phyloP scores from a whole-genome alignment of 441 rosid species.

The Sinapis alba region DNA sequence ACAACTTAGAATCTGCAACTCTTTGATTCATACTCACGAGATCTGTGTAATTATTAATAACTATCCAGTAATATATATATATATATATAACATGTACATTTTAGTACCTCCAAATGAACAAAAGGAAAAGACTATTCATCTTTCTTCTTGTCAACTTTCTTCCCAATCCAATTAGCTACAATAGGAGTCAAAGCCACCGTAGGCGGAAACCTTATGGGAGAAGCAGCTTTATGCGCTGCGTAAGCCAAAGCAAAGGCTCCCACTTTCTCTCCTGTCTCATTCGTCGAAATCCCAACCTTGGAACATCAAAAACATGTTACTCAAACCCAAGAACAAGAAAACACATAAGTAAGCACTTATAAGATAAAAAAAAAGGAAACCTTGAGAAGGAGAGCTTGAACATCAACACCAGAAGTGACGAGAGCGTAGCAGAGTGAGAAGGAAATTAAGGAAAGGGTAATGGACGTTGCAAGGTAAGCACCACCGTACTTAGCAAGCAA shows the following conservation, averaged over 20 bases:
- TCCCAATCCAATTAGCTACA: constrained; percentile 89
- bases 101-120: neutral
- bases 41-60: neutral
- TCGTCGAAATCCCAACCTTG: constrained; percentile 74
- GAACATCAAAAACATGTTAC: neutral
- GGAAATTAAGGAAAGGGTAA: constrained; percentile 82
- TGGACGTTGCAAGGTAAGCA: constrained; percentile 90
- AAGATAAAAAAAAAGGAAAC: constrained; percentile 31
- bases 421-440: constrained; percentile 75
- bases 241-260: constrained; percentile 89
- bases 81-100: constrained; percentile 10
- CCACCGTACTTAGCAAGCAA: constrained; percentile 88
- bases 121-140: constrained; percentile 31
- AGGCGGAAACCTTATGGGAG: constrained; percentile 90
- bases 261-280: constrained; percentile 77
- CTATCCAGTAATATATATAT: neutral
- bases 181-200: constrained; percentile 88
- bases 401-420: constrained; percentile 71
- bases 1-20: neutral
- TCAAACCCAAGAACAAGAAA: neutral
- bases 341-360: neutral
- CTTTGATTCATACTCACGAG: neutral
- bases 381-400: constrained; percentile 71
- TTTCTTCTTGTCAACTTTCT: constrained; percentile 55
- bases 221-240: constrained; percentile 96